These are phyloP conservation scores for Fusarium fujikuroi DNA, from an alignment of 2,329 filamentous ascomycete species.

Conservation along the genomic window DNA sequence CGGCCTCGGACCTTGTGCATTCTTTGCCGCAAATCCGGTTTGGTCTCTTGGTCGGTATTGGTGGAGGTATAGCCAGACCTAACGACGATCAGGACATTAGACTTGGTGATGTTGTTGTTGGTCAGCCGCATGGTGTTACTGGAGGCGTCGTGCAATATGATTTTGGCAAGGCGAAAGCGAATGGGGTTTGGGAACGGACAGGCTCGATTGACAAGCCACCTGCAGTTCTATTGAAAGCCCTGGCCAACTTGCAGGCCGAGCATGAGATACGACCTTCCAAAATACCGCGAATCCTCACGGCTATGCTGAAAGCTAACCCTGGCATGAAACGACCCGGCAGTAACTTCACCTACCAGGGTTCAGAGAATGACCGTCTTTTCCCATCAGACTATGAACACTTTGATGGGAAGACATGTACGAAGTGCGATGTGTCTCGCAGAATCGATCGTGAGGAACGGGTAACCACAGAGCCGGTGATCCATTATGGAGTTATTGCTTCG, in stretches of 20 bases:
- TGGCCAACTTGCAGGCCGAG: conserved; percentile 16
- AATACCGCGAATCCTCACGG: neutral
- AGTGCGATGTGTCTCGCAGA: neutral
- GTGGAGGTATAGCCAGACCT: conserved; percentile 49
- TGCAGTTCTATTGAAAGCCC: conserved; percentile 9
- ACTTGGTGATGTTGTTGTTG: conserved; percentile 45
- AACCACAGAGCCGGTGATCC: conserved; percentile 14
- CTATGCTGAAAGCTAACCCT: conserved; percentile 7
- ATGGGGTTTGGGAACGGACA: neutral
- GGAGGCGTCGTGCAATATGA: conserved; percentile 44
- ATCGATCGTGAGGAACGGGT: conserved; percentile 3
- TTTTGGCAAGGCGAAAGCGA: conserved; percentile 17
- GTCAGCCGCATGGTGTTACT: conserved; percentile 20
- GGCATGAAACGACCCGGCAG: neutral
- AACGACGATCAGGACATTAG: conserved; percentile 33
- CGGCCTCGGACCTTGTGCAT: conserved; percentile 9
- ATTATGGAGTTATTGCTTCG: conserved; percentile 42
- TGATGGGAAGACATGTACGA: neutral
- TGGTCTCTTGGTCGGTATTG: conserved; percentile 50
- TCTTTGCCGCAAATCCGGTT: conserved; percentile 34
- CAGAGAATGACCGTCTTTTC: conserved; percentile 30
- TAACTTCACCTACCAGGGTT: conserved; percentile 8
- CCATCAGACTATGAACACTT: conserved; percentile 2
- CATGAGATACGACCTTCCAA: neutral
- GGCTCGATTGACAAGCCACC: conserved; percentile 26